Evolutionary conservation across 2,329 filamentous ascomycete species (phyloP).

Genomic region (Colletotrichum cuscutae): DNA sequence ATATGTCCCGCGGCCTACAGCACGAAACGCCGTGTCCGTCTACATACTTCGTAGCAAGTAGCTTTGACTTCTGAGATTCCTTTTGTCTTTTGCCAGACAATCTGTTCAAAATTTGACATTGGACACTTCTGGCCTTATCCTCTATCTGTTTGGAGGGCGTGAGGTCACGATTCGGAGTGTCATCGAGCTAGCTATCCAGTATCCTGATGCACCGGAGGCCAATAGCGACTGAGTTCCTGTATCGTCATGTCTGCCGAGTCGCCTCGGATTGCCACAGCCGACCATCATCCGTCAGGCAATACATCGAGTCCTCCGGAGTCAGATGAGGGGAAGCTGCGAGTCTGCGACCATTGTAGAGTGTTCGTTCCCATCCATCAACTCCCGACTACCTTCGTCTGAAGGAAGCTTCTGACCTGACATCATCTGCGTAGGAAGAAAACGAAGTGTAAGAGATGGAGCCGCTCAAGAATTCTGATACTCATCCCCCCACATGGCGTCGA

Average conservation of each 20-base stretch:
- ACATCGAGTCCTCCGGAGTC: neutral
- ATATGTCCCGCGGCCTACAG: neutral
- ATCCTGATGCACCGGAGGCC: neutral
- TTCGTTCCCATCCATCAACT: neutral
- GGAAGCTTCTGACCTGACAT: neutral
- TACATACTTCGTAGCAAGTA: neutral
- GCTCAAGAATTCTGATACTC: no score
- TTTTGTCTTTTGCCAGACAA: neutral
- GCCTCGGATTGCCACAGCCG: neutral
- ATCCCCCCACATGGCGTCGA: neutral
- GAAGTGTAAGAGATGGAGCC: neutral
- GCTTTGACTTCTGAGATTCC: neutral
- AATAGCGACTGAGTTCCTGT: neutral
- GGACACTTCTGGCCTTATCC: neutral
- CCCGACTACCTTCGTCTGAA: neutral
- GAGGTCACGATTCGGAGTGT: neutral
- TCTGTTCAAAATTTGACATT: neutral
- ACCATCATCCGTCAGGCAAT: neutral
- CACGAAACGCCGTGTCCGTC: neutral
- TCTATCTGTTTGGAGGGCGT: neutral
- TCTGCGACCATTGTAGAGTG: neutral
- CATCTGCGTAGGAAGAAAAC: neutral
- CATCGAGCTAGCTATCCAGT: neutral
- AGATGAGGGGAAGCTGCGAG: neutral
- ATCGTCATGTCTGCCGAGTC: neutral